Evolutionary conservation across 2,329 filamentous ascomycete species (phyloP).

Genomic region (Clonostachys rhizophaga): DNA sequence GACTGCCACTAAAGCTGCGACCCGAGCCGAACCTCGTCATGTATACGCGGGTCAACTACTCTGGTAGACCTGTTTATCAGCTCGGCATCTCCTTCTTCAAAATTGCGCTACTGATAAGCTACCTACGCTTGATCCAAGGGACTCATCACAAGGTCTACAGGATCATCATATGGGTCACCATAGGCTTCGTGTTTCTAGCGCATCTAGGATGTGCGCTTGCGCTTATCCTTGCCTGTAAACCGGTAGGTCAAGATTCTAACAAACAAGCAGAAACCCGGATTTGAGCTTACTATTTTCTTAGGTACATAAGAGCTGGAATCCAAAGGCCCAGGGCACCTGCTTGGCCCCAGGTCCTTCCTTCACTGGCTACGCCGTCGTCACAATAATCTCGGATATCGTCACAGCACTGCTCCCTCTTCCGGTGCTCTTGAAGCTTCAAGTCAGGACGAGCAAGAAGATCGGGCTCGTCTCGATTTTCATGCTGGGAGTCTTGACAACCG

Average conservation of each 20-base stretch:
- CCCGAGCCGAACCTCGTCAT: constrained; percentile 34
- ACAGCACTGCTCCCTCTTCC: constrained; percentile 46
- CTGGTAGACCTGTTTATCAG: constrained; percentile 49
- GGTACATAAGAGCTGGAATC: constrained; percentile 40
- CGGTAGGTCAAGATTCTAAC: constrained; percentile 13
- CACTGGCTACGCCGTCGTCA: constrained; percentile 45
- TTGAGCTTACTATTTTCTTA: constrained; percentile 5
- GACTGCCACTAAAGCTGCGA: constrained; percentile 35
- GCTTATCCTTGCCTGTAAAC: constrained; percentile 44
- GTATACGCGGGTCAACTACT: constrained; percentile 46
- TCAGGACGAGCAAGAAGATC: constrained; percentile 40
- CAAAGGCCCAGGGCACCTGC: constrained; percentile 30
- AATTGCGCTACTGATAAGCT: constrained; percentile 46
- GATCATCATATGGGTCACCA: constrained; percentile 35
- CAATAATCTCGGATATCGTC: constrained; percentile 43
- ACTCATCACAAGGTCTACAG: constrained; percentile 40
- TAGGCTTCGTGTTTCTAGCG: constrained; percentile 33
- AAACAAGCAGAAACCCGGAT: not conserved
- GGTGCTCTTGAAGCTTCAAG: constrained; percentile 40
- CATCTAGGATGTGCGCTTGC: constrained; percentile 43
- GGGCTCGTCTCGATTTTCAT: constrained; percentile 46
- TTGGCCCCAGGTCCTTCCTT: constrained; percentile 40
- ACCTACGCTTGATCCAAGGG: constrained; percentile 42
- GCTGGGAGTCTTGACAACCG: constrained; percentile 47
- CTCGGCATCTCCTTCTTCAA: constrained; percentile 53